Evolutionary conservation across 306 rosid species (phyloP).

Genomic region (Quercus wislizeni): DNA sequence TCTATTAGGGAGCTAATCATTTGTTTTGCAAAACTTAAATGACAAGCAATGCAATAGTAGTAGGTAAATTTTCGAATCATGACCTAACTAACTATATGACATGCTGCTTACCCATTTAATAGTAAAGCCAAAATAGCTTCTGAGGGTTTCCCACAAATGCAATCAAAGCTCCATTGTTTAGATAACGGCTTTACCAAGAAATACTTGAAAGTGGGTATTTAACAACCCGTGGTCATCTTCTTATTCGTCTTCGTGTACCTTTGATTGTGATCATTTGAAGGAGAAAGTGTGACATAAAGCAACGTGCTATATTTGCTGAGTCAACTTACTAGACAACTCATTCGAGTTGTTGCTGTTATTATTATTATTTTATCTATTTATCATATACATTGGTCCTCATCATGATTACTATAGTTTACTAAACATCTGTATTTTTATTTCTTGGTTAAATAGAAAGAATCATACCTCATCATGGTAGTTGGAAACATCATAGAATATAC

Average conservation of each 20-base stretch:
- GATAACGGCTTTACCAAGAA: conserved; percentile 43
- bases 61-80: conserved; percentile 44
- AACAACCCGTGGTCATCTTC: conserved; percentile 17
- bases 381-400: background rate
- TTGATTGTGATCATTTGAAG: background rate
- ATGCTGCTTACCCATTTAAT: conserved; percentile 44
- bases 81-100: conserved; percentile 75
- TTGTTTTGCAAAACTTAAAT: conserved; percentile 41
- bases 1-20: conserved; percentile 30
- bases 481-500: too few species aligned
- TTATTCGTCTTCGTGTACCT: background rate
- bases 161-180: conserved; percentile 23
- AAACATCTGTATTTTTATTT: background rate
- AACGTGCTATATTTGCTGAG: background rate
- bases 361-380: background rate
- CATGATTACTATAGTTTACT: background rate
- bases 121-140: background rate
- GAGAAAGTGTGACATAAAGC: background rate
- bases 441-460: background rate
- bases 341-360: background rate
- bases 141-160: background rate
- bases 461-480: too few species aligned
- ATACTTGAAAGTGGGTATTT: conserved; percentile 22
- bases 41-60: conserved; percentile 43
- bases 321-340: background rate